phyloP scores from a whole-genome alignment of 2,329 filamentous ascomycete species.

The Westerdykella ornata region DNA sequence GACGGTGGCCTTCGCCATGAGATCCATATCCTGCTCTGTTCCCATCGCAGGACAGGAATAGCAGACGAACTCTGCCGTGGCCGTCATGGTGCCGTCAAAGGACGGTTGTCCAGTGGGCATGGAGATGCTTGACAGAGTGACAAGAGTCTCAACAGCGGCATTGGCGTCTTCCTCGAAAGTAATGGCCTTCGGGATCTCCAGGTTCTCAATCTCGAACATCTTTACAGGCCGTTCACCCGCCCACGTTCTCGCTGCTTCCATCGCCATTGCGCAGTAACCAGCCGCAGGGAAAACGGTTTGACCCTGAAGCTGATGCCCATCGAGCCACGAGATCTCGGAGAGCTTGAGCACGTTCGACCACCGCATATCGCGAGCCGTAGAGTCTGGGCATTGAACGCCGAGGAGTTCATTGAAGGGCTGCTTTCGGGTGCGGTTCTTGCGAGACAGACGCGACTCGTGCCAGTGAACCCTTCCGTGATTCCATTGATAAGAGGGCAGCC shows the following conservation, averaged over 20 bases:
- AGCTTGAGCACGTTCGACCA: conserved; percentile 14
- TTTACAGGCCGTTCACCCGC: conserved; percentile 3
- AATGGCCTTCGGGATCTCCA: conserved; percentile 3
- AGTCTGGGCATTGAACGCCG: conserved; percentile 1
- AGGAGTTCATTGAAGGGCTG: conserved; percentile 8
- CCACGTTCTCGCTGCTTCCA: conserved; percentile 8
- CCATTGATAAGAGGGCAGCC: conserved; percentile 17
- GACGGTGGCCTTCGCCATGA: conserved; percentile 2
- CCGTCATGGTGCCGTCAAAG: not conserved
- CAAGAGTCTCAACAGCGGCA: conserved; percentile 5
- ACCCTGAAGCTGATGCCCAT: conserved; percentile 13
- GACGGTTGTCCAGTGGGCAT: not conserved
- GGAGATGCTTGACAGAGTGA: conserved; percentile 1
- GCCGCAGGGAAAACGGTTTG: conserved; percentile 42
- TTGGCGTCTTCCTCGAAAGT: conserved; percentile 7
- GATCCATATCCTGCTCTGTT: conserved; percentile 1
- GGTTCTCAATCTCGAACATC: conserved; percentile 6
- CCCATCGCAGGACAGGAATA: conserved; percentile 1
- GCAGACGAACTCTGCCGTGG: conserved; percentile 3
- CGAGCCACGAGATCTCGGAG: conserved; percentile 10
- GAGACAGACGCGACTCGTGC: conserved; percentile 10
- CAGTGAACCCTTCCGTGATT: conserved; percentile 13
- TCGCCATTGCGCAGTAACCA: conserved; percentile 40
- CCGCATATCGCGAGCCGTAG: conserved; percentile 1
- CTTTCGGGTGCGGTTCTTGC: conserved; percentile 2